Conservation (phyloP, 1,139 yeast species). For the Zhuliangozyma parablackwelliae region DNA sequence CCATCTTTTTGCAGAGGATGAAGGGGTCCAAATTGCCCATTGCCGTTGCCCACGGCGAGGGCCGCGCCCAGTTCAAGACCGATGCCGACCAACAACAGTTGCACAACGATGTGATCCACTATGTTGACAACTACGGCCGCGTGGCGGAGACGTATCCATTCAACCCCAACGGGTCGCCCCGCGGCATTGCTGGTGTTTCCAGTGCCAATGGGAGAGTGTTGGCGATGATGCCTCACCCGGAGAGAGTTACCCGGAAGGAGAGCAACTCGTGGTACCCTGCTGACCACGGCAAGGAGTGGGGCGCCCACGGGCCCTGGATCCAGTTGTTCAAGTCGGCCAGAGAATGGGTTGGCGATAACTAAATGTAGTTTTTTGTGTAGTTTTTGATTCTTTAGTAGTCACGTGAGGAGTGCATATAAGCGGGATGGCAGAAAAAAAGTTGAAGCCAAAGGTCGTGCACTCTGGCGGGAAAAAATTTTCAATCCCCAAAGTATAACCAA, state of each 20-base stretch:
- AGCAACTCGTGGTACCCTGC: conserved; percentile 88
- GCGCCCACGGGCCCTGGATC: conserved; percentile 89
- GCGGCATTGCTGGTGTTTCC: conserved; percentile 89
- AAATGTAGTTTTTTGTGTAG: no score
- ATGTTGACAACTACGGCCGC: conserved; percentile 86
- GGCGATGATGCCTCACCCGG: conserved; percentile 99
- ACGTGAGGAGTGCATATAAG: no score
- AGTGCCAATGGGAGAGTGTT: conserved; percentile 91
- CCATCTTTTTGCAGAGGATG: conserved; percentile 86
- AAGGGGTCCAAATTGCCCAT: conserved; percentile 88
- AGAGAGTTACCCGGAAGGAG: conserved; percentile 84
- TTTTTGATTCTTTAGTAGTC: no score
- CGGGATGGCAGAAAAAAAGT: no score
- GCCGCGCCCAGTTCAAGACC: conserved; percentile 70
- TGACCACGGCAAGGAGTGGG: conserved; percentile 62
- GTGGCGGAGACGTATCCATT: conserved; percentile 80
- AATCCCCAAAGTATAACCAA: conserved; percentile 7
- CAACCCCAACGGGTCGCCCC: conserved; percentile 95
- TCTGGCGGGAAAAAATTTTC: no score
- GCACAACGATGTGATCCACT: conserved; percentile 60
- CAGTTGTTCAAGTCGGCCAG: conserved; percentile 90
- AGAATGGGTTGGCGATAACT: conserved; percentile 73
- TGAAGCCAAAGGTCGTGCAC: no score
- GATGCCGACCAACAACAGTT: conserved; percentile 40
- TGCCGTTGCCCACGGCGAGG: conserved; percentile 99